These are phyloP conservation scores for Chrysoporthe deuterocubensis DNA, from an alignment of 2,329 filamentous ascomycete genomes.

Conservation along the genomic window DNA sequence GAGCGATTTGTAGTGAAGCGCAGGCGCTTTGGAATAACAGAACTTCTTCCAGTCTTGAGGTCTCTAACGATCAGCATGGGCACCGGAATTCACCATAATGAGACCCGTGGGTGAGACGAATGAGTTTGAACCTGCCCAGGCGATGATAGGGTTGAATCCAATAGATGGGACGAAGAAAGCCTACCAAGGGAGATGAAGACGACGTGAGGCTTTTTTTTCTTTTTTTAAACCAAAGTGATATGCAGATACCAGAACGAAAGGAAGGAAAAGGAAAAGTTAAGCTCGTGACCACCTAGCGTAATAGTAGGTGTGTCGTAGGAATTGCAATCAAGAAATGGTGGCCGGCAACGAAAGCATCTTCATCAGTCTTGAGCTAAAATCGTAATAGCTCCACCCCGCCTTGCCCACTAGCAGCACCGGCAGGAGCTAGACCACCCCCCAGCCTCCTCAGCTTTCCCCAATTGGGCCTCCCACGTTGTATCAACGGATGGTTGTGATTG, in stretches of 20 bases:
- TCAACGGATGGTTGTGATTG: background rate
- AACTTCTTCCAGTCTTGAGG: conserved; percentile 47
- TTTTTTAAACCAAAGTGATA: too few relatives aligned
- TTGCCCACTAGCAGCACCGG: background rate
- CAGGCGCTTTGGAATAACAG: conserved; percentile 44
- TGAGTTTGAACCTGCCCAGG: background rate
- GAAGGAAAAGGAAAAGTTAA: background rate
- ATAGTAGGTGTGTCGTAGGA: background rate
- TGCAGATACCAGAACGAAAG: background rate
- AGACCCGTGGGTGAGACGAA: background rate
- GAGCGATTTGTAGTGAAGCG: conserved; percentile 30
- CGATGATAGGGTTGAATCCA: background rate
- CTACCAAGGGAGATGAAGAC: background rate
- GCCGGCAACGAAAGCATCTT: background rate
- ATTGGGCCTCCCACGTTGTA: conserved; percentile 10
- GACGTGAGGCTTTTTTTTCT: background rate
- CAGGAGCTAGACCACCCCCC: too few relatives aligned
- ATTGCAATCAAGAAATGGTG: background rate
- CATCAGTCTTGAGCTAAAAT: background rate
- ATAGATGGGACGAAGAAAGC: conserved; percentile 2
- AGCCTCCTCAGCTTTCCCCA: background rate
- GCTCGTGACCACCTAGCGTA: background rate
- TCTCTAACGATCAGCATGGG: conserved; percentile 59
- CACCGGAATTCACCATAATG: background rate
- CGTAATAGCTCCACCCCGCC: background rate